A percentile compares a stretch with the other conserved stretches of the same genome.
Conservation (phyloP, 345 rosid genomes). For the Eucalyptus coolabah region DNA sequence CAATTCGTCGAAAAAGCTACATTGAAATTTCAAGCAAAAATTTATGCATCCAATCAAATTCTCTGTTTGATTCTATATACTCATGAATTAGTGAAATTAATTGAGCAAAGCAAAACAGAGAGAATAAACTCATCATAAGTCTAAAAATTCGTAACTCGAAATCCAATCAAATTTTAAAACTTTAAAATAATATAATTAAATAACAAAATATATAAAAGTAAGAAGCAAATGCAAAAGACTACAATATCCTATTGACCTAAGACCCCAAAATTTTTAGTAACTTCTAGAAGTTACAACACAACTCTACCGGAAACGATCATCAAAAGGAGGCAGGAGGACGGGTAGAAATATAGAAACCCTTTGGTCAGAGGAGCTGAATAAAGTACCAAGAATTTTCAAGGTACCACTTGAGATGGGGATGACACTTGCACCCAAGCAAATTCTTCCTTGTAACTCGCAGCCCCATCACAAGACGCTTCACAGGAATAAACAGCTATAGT, state of each 20-base stretch:
- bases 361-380: not conserved
- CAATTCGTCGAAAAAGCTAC: fast-evolving
- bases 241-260: not conserved
- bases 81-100: not conserved
- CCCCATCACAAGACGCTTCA: constrained; percentile 59
- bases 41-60: not conserved
- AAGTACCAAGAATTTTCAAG: not conserved
- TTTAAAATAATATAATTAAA: not conserved
- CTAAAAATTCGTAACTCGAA: not conserved
- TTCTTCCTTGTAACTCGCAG: constrained; percentile 53
- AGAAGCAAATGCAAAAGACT: not conserved
- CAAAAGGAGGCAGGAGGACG: not conserved
- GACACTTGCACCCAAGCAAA: constrained; percentile 75
- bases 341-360: not conserved
- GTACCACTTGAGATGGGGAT: constrained; percentile 3
- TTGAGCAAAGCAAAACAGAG: not conserved
- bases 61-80: not conserved
- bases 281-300: not conserved
- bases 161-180: not conserved
- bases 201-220: not conserved
- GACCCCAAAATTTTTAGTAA: not conserved
- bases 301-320: not conserved
- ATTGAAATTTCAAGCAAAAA: no score
- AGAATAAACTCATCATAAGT: not conserved
- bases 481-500: constrained; percentile 68